Evolutionary conservation across 2,329 filamentous ascomycete genomes (phyloP).

Genomic region (Fusarium duplospermum): DNA sequence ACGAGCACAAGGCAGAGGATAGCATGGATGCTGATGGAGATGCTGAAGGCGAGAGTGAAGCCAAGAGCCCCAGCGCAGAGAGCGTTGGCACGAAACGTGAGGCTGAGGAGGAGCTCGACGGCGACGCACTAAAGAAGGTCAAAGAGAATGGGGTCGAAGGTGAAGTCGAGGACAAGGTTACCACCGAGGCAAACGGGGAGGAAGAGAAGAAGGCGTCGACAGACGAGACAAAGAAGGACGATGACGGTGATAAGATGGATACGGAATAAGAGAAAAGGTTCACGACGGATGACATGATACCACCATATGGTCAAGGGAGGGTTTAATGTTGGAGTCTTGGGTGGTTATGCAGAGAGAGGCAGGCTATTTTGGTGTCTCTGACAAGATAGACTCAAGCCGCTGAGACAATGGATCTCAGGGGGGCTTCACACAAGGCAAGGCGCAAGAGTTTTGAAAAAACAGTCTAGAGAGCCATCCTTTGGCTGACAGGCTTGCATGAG

Average conservation of each 20-base stretch:
- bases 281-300: slow-evolving; percentile 20
- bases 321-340: slow-evolving; percentile 4
- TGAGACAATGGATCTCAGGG: background rate
- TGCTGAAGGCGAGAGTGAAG: slow-evolving; percentile 44
- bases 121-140: slow-evolving; percentile 59
- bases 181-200: slow-evolving; percentile 3
- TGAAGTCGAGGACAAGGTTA: slow-evolving; percentile 54
- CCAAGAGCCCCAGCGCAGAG: slow-evolving; percentile 45
- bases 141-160: slow-evolving; percentile 55
- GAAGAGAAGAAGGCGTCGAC: slow-evolving; percentile 14
- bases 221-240: slow-evolving; percentile 39
- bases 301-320: slow-evolving; percentile 5
- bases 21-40: slow-evolving; percentile 34
- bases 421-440: background rate
- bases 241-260: slow-evolving; percentile 41
- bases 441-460: background rate
- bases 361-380: background rate
- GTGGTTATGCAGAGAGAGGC: slow-evolving; percentile 2
- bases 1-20: slow-evolving; percentile 32
- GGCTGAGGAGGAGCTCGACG: slow-evolving; percentile 61
- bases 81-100: slow-evolving; percentile 65
- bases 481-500: background rate
- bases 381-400: background rate
- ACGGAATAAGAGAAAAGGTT: slow-evolving; percentile 32
- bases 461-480: background rate